Conservation (phyloP, 2,329 filamentous ascomycete species). For the Aspergillus pseudoterreus region DNA sequence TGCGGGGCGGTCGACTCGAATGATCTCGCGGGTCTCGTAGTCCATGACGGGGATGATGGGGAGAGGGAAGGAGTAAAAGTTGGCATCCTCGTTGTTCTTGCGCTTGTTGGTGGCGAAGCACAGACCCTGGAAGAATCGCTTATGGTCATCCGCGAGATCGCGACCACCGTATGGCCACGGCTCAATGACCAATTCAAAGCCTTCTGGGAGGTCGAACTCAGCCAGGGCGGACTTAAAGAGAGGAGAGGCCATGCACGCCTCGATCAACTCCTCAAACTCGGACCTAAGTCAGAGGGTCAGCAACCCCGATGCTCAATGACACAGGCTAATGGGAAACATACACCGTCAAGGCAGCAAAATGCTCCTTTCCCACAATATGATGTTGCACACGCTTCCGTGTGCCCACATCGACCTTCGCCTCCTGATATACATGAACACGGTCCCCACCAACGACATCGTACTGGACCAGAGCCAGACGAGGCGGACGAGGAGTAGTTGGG, state of each 20-base stretch:
- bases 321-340: slow-evolving; percentile 19
- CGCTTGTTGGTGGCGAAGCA: slow-evolving; percentile 47
- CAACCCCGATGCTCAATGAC: not conserved
- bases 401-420: slow-evolving; percentile 51
- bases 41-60: slow-evolving; percentile 54
- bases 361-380: slow-evolving; percentile 45
- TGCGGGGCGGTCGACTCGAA: slow-evolving; percentile 57
- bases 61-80: slow-evolving; percentile 61
- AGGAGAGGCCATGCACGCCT: slow-evolving; percentile 50
- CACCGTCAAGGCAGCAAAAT: slow-evolving; percentile 48
- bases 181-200: slow-evolving; percentile 54
- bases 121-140: slow-evolving; percentile 51
- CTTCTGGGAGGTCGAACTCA: slow-evolving; percentile 52
- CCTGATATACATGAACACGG: slow-evolving; percentile 52
- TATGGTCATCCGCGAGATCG: slow-evolving; percentile 44
- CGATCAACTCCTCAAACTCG: slow-evolving; percentile 47
- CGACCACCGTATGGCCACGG: slow-evolving; percentile 57
- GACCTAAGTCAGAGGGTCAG: slow-evolving; percentile 22
- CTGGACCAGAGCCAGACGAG: slow-evolving; percentile 50
- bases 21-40: slow-evolving; percentile 50
- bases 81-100: slow-evolving; percentile 51
- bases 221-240: slow-evolving; percentile 50
- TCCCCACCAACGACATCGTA: slow-evolving; percentile 55
- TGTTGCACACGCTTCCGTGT: slow-evolving; percentile 41
- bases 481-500: slow-evolving; percentile 42